These are phyloP conservation scores for Fusarium multiceps DNA, from an alignment of 2,329 filamentous ascomycete genomes.

Conservation along the genomic window DNA sequence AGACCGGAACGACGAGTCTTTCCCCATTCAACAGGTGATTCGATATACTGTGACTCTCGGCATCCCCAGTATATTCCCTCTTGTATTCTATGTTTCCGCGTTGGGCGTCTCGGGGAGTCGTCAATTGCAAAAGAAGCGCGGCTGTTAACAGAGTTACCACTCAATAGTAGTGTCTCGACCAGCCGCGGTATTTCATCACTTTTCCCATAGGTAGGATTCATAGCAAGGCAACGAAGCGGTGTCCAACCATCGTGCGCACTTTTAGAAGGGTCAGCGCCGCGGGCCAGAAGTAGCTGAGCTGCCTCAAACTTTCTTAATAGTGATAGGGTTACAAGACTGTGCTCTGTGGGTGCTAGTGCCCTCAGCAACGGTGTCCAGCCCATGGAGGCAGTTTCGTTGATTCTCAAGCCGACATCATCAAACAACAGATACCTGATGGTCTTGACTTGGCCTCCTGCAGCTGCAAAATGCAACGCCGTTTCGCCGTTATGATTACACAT, in stretches of 20 bases:
- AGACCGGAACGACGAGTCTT: neutral
- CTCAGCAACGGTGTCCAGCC: neutral
- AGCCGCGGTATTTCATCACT: neutral
- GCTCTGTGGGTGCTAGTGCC: neutral
- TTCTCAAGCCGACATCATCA: neutral
- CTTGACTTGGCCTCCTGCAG: neutral
- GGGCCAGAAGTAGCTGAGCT: neutral
- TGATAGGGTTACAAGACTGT: neutral
- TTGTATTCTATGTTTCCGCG: neutral
- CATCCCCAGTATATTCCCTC: neutral
- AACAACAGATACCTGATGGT: neutral
- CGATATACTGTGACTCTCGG: neutral
- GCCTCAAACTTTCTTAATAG: neutral
- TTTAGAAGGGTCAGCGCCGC: neutral
- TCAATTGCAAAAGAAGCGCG: neutral
- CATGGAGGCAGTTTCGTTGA: neutral
- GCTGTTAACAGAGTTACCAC: neutral
- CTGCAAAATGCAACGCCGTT: neutral
- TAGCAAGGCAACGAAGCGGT: neutral
- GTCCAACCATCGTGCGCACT: neutral
- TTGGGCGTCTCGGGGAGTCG: neutral
- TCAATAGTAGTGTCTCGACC: neutral
- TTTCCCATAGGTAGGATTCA: neutral
- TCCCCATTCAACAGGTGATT: neutral
- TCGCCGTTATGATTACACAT: neutral